Evolutionary conservation across 2,329 filamentous ascomycete species (phyloP).

Genomic region (Ophiostoma triangulosporum): DNA sequence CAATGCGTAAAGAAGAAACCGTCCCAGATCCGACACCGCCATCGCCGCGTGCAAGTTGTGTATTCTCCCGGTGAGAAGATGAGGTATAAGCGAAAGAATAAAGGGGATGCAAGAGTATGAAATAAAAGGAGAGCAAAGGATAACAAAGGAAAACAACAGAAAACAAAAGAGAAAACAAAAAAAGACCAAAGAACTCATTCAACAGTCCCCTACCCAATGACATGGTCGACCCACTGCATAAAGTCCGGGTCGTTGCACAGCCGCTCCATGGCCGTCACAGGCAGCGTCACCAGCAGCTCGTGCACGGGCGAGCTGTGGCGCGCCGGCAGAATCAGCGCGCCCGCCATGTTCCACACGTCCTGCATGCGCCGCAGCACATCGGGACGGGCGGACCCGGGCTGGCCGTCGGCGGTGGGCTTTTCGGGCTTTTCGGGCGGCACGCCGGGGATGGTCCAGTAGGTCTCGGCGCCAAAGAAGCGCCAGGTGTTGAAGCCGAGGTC

Average conservation of each 20-base stretch:
- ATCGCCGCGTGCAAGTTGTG: too few relatives aligned
- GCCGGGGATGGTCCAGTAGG: constrained; percentile 23
- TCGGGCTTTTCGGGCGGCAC: constrained; percentile 2
- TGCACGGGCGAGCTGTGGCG: constrained; percentile 14
- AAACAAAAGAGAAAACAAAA: too few relatives aligned
- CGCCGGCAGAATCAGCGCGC: constrained; percentile 22
- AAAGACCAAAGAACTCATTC: too few relatives aligned
- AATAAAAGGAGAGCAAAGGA: too few relatives aligned
- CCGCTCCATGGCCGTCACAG: constrained; percentile 18
- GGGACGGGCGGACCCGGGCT: constrained; percentile 8
- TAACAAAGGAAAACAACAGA: too few relatives aligned
- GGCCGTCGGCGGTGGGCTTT: too few relatives aligned
- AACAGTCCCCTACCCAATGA: constrained; percentile 8
- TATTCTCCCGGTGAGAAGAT: too few relatives aligned
- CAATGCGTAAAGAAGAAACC: too few relatives aligned
- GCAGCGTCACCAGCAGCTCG: constrained; percentile 22
- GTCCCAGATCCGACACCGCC: too few relatives aligned
- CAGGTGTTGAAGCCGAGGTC: constrained; percentile 32
- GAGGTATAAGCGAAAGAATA: too few relatives aligned
- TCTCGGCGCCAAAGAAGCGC: constrained; percentile 30
- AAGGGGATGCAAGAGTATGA: too few relatives aligned
- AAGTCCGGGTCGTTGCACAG: constrained; percentile 17
- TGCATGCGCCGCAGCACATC: constrained; percentile 22
- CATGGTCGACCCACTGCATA: constrained; percentile 19
- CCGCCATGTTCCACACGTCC: constrained; percentile 19